Conservation (phyloP, 1,284 basidiomycete genomes). For the Microbotryum violaceum region DNA sequence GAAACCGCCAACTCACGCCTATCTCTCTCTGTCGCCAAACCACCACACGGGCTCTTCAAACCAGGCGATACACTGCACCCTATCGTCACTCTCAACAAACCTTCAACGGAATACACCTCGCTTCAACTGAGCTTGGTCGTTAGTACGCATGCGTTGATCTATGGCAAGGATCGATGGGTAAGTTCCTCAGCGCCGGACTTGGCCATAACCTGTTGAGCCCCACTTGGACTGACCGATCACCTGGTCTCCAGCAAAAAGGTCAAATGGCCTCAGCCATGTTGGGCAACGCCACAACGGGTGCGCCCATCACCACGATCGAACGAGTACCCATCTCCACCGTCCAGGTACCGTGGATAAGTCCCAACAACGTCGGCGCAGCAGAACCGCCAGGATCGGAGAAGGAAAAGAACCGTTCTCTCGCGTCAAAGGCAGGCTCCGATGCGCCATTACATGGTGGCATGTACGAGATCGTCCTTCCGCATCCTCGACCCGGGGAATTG, state of each 20-base stretch:
- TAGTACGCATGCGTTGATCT: slow-evolving; percentile 3
- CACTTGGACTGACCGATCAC: background rate
- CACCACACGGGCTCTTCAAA: background rate
- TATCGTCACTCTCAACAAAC: background rate
- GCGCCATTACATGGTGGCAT: background rate
- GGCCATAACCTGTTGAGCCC: background rate
- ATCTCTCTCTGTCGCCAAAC: background rate
- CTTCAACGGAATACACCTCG: background rate
- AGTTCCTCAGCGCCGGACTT: background rate
- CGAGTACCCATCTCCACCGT: slow-evolving; percentile 5
- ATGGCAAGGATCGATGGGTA: slow-evolving; percentile 24
- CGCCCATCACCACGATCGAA: slow-evolving; percentile 12
- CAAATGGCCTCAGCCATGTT: slow-evolving; percentile 10
- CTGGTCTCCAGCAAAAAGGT: background rate
- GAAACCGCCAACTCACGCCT: slow-evolving; percentile 5
- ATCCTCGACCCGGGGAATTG: background rate
- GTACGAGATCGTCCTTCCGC: slow-evolving; percentile 14
- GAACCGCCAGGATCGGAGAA: background rate
- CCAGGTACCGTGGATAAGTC: slow-evolving; percentile 2
- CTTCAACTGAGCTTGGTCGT: slow-evolving; percentile 13
- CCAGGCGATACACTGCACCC: slow-evolving; percentile 5
- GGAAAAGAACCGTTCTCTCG: background rate
- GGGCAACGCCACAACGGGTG: slow-evolving; percentile 5
- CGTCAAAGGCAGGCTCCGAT: background rate
- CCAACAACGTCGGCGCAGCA: background rate